phyloP scores from a whole-genome alignment of 768 basidiomycete species.

The Suillus weaverae region DNA sequence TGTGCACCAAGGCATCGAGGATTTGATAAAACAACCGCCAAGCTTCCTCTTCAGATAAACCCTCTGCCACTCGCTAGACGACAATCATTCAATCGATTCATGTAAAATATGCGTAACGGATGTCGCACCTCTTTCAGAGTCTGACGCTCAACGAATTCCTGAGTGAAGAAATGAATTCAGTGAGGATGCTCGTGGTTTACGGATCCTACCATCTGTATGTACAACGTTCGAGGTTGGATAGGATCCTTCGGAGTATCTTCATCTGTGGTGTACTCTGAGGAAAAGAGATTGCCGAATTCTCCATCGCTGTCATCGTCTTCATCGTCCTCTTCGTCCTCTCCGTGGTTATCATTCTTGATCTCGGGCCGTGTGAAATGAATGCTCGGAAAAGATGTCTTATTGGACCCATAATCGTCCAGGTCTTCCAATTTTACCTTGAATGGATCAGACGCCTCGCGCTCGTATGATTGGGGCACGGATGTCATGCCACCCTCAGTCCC shows the following conservation, averaged over 20 bases:
- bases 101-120: conserved; percentile 6
- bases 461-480: conserved; percentile 49
- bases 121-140: conserved; percentile 74
- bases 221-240: conserved; percentile 58
- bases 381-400: conserved; percentile 71
- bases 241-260: conserved; percentile 34
- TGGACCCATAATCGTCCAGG: conserved; percentile 59
- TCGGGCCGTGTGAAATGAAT: conserved; percentile 71
- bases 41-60: conserved; percentile 78
- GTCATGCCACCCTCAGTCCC: conserved; percentile 51
- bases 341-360: conserved; percentile 39
- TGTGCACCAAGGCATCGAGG: conserved; percentile 85
- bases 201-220: conserved; percentile 85
- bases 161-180: conserved; percentile 1
- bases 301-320: conserved; percentile 36
- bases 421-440: conserved; percentile 66
- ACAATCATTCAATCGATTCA: not conserved
- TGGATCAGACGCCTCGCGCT: conserved; percentile 51
- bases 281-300: conserved; percentile 37
- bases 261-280: conserved; percentile 29
- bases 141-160: conserved; percentile 92
- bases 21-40: conserved; percentile 92
- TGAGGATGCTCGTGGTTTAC: not conserved
- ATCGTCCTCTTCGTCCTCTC: conserved; percentile 42
- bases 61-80: conserved; percentile 71